Evolutionary conservation across 2,329 filamentous ascomycete genomes (phyloP), one percentile per base, ranked within the genome.

Genomic region (Zymoseptoria crescenta): DNA sequence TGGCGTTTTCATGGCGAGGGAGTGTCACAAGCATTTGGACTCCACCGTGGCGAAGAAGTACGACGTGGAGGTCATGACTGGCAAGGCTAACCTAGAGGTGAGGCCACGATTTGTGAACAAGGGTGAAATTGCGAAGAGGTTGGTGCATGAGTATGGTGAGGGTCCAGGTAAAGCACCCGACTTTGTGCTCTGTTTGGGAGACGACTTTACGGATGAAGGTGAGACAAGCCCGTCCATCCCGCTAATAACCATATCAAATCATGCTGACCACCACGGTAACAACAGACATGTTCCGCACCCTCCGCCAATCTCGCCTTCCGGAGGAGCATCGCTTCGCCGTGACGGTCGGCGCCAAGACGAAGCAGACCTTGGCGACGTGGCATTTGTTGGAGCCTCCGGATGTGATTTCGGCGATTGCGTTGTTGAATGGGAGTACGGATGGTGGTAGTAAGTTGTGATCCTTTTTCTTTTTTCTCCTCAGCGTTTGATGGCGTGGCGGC

Each of bases 51-150:
- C 79, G 55, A 87, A 86, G 70, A 85, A 85, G 64, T 96, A 87
- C 83, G 91, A 96, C 53, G 89, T 97, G 3, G 93, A 97, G 69
- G 91, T 99, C 60, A 97, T 97, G 91, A 84, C 86, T 0, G 94
- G 94, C 68, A 99, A 97, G 77, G 93, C 93, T 62, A 97, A 97
- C 72, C 81, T 99, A 27, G 94, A 99, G 75, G 93, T 97, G 30
- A 87, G 94, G n/a, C 93, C 93, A 28, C 92, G 87, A 0, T 96
- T 96, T 70, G 91, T 99, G 77, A 97, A 97, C 81, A 99, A 99
- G 79, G 94, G 94, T 29, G 91, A 95, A 75, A 97, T 97, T 64
- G 89, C 87, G 16, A 92, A 91, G 76, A 85, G 87, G 5, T 81
- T 99, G 19, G 86, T 97, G 45, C 78, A 83, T 21, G 85, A 86